phyloP scores from a whole-genome alignment of 768 basidiomycete genomes.

The Cystobasidium onofrii region DNA sequence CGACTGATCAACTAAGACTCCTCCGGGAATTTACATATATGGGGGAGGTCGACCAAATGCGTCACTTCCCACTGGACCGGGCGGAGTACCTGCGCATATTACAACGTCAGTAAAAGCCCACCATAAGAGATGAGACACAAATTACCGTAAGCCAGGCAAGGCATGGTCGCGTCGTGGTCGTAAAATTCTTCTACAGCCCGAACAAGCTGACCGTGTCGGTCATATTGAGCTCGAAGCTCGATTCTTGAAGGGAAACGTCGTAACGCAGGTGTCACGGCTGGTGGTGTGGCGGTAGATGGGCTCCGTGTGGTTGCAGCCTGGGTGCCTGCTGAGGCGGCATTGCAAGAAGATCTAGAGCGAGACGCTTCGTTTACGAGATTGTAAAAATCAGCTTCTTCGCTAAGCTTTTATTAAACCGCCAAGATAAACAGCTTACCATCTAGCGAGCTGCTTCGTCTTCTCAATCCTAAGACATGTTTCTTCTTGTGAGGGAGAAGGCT shows the following conservation, averaged over 20 bases:
- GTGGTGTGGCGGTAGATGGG: not conserved
- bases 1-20: too few species aligned
- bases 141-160: conserved; percentile 4
- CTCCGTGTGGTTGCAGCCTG: not conserved
- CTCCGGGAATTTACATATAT: not conserved
- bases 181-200: not conserved
- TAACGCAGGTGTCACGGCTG: not conserved
- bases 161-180: conserved; percentile 2
- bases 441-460: not conserved
- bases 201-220: not conserved
- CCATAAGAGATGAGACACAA: too few species aligned
- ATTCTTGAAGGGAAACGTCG: not conserved
- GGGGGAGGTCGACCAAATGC: conserved; percentile 7
- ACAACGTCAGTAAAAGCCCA: too few species aligned
- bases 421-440: not conserved
- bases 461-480: not conserved
- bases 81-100: not conserved
- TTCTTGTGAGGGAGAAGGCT: not conserved
- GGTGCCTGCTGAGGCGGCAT: not conserved
- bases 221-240: conserved; percentile 8
- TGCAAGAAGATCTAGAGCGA: not conserved
- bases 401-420: too few species aligned
- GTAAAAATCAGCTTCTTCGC: too few species aligned
- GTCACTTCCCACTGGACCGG: not conserved
- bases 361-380: not conserved